Conservation (phyloP, 2,329 filamentous ascomycete genomes). For the Alternaria sp. region DNA sequence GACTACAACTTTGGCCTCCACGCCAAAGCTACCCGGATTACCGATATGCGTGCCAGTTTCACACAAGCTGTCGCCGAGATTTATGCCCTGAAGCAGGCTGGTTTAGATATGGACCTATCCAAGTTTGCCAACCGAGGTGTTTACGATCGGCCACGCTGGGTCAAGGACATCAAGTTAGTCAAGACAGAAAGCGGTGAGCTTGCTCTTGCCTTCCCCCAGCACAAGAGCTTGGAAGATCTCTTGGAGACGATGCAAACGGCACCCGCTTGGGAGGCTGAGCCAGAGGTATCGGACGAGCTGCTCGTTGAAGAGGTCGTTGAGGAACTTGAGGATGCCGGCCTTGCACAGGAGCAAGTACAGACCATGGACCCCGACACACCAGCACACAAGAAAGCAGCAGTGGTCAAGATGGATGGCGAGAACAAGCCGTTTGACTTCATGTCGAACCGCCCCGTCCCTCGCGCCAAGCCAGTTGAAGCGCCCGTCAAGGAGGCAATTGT, state of each 20-base stretch:
- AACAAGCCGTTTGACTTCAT: slow-evolving; percentile 46
- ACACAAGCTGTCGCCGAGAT: slow-evolving; percentile 65
- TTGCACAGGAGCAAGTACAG: slow-evolving; percentile 16
- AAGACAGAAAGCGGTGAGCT: slow-evolving; percentile 26
- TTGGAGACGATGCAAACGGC: slow-evolving; percentile 29
- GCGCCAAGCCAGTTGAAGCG: slow-evolving; percentile 30
- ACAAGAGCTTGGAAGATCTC: slow-evolving; percentile 27
- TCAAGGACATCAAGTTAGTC: slow-evolving; percentile 35
- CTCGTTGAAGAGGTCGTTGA: slow-evolving; percentile 28
- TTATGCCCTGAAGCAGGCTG: slow-evolving; percentile 51
- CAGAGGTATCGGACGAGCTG: slow-evolving; percentile 21
- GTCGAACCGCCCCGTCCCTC: slow-evolving; percentile 43
- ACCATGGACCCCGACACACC: slow-evolving; percentile 38
- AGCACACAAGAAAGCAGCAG: slow-evolving; percentile 30
- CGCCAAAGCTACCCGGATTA: slow-evolving; percentile 17
- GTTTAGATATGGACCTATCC: slow-evolving; percentile 33
- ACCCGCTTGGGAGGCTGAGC: slow-evolving; percentile 23
- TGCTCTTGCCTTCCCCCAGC: slow-evolving; percentile 28
- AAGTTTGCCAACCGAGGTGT: slow-evolving; percentile 36
- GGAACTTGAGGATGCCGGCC: slow-evolving; percentile 14
- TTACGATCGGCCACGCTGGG: slow-evolving; percentile 36
- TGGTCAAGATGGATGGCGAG: slow-evolving; percentile 36
- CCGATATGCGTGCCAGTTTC: slow-evolving; percentile 49
- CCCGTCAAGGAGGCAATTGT: slow-evolving; percentile 49
- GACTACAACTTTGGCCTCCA: slow-evolving; percentile 34